phyloP scores from a whole-genome alignment of 2,329 filamentous ascomycete species.

The Tolypocladium nubicola region DNA sequence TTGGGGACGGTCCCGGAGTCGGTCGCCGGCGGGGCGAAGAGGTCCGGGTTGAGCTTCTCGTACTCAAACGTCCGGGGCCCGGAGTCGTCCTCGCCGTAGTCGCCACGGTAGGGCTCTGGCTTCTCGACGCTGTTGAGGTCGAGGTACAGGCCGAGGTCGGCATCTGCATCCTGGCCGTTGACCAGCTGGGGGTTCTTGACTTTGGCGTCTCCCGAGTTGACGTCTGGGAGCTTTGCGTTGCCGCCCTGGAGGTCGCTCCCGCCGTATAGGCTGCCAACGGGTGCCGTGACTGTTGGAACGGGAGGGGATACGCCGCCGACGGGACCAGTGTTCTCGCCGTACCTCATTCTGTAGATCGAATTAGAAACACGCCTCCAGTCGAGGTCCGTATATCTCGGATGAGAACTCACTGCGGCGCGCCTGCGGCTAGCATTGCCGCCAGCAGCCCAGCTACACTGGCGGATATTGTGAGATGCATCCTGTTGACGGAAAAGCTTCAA shows the following conservation, averaged over 20 bases:
- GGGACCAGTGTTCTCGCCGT: slow-evolving; percentile 30
- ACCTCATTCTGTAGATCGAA: slow-evolving; percentile 5
- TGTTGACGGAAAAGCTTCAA: neutral
- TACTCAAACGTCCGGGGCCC: slow-evolving; percentile 39
- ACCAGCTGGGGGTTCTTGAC: slow-evolving; percentile 30
- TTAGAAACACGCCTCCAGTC: neutral
- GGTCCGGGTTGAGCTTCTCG: slow-evolving; percentile 43
- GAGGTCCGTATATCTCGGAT: neutral
- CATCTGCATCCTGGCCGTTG: slow-evolving; percentile 37
- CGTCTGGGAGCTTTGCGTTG: slow-evolving; percentile 23
- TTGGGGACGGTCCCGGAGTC: slow-evolving; percentile 37
- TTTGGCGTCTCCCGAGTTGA: slow-evolving; percentile 25
- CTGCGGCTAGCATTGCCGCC: neutral
- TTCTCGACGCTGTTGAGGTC: slow-evolving; percentile 40
- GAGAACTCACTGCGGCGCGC: slow-evolving; percentile 1
- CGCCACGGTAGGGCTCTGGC: slow-evolving; percentile 46
- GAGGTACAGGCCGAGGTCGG: slow-evolving; percentile 39
- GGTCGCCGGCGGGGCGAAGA: slow-evolving; percentile 41
- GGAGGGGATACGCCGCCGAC: slow-evolving; percentile 29
- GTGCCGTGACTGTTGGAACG: slow-evolving; percentile 23
- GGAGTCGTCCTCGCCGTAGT: slow-evolving; percentile 36
- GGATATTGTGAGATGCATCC: neutral
- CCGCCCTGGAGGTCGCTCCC: slow-evolving; percentile 27
- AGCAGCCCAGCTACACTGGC: neutral
- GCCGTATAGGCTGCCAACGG: slow-evolving; percentile 29